Evolutionary conservation across 345 rosid species (phyloP).

Genomic region (Arabidopsis arenosa): DNA sequence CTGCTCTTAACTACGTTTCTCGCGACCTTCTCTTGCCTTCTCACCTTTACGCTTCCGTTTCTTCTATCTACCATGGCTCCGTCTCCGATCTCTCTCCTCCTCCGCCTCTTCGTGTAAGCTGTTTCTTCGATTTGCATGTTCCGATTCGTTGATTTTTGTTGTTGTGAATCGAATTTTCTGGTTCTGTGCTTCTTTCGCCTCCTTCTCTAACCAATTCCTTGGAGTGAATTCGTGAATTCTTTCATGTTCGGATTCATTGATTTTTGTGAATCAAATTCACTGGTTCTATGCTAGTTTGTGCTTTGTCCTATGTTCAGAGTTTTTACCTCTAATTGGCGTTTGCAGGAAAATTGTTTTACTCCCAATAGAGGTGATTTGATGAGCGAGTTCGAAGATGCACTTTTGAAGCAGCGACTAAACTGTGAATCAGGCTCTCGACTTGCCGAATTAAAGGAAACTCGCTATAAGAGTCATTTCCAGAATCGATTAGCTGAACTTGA

Average conservation of each 20-base stretch:
- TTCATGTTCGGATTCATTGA: background rate
- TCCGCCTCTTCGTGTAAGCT: slow-evolving; percentile 14
- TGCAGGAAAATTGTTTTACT: slow-evolving; percentile 48
- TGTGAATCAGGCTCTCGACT: slow-evolving; percentile 60
- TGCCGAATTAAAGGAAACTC: slow-evolving; percentile 54
- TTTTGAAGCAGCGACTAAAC: slow-evolving; percentile 59
- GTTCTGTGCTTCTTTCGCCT: background rate
- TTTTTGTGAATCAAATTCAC: too few relatives aligned
- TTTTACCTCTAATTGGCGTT: background rate
- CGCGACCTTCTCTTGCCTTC: slow-evolving; percentile 83
- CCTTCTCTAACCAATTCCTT: background rate
- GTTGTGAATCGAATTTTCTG: background rate
- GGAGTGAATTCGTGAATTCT: too few relatives aligned
- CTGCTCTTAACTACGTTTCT: slow-evolving; percentile 78
- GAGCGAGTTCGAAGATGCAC: slow-evolving; percentile 75
- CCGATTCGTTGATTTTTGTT: background rate
- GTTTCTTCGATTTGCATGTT: background rate
- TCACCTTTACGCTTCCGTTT: slow-evolving; percentile 60
- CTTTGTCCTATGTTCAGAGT: background rate
- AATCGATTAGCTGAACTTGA: slow-evolving; percentile 74
- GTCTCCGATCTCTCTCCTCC: slow-evolving; percentile 41
- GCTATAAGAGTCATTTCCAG: slow-evolving; percentile 56
- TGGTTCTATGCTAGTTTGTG: background rate
- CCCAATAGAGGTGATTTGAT: slow-evolving; percentile 60
- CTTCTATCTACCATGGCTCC: slow-evolving; percentile 59